Base-by-base conservation (phyloP, 139 green algal species). In the Astrephomene gubernaculifera region DNA sequence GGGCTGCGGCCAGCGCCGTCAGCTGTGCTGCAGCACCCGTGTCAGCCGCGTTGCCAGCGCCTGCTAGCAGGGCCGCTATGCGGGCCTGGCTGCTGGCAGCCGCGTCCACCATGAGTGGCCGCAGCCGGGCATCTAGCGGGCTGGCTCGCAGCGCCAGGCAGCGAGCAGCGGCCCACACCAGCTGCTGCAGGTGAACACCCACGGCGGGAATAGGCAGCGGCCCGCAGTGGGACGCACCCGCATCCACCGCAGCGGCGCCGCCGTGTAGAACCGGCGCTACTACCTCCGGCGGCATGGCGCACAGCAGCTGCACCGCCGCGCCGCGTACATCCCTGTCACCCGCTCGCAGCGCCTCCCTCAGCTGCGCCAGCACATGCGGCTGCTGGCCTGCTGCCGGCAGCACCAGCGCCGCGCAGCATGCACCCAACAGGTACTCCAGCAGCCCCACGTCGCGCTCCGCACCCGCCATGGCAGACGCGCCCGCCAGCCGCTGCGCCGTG, bases 61-160 rank as follows among this genome's bases (percentile, higher is more conserved):
- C 52, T 2, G 68, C 22, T 3, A 68, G 17, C 74, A 71, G 8
- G 9, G 76, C 76, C 4, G 76, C 39, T 10, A 70, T n/a, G 60
- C 39, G 6, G 0, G 1, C 14, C 36, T 38, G 35, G 33, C 38
- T 24, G 6, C 0, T 9, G 4, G 67, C 63, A 1, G 43, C 35
- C 0, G 12, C 31, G 19, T 24, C 49, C 35, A 22, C 36, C 27
- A 69, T 45, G 24, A 71, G 69, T 49, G 21, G 29, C n/a, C 53
- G 80, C 29, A 70, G 33, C 22, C 4, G 24, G 36, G 52, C 79
- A 72, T 87, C 86, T 2, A 60, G 29, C 22, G 6, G 22, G 1
- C 57, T 70, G 14, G 80, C 81, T 24, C 87, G 88, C 87, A 92
- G 81, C 43, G 82, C 87, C 65, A 88, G 85, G 64, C 90, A 89